Base-by-base conservation (phyloP, 176 grass and related monocot species). In the Oryza meyeriana region DNA sequence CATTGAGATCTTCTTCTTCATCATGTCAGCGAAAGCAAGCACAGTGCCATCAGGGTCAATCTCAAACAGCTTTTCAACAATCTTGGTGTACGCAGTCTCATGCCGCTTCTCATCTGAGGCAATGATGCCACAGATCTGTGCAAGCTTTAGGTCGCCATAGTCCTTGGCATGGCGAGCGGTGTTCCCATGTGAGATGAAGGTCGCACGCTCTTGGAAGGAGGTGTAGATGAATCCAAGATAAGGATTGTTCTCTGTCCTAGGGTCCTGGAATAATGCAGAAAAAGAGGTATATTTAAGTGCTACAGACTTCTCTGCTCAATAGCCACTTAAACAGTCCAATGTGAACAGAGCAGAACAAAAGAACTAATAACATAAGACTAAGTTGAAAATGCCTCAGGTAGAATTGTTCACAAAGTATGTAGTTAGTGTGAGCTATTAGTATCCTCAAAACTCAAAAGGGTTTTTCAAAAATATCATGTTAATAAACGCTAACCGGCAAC, bases 1-100 rank as follows among this genome's bases (percentile, higher is more conserved):
- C 95, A 97, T 94, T 2, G 95, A 89, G 14, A 97, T 97, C 81
- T 97, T 97, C 81, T 97, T 97, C 84, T 86, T 94, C 95, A 97
- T 97, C 95, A 97, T 97, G 86, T 97, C 92, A 61, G 88, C 92
- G 40, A 97, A 72, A 67, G 90, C 86, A 68, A 94, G 81, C 27
- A 94, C 88, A 0, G 92, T 97, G 69, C 90, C 86, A 67, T 97
- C 87, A 13, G 95, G 86, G 47, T 97, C 95, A 26, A 97, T 86
- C 81, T 97, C 95, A 28, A 97, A 97, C 71, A 97, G 86, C 75
- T 97, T 94, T 88, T 97, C 95, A 6, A 93, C 92, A 12, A 97
- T 97, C 86, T 97, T 97, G 47, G 92, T 94, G 77, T 97, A 97
- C 11, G 95, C 95, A 44, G 92, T 97, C 70, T 97, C 95, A 8